These are phyloP conservation scores for Geum urbanum DNA, from an alignment of 306 rosid species.

Conservation along the genomic window DNA sequence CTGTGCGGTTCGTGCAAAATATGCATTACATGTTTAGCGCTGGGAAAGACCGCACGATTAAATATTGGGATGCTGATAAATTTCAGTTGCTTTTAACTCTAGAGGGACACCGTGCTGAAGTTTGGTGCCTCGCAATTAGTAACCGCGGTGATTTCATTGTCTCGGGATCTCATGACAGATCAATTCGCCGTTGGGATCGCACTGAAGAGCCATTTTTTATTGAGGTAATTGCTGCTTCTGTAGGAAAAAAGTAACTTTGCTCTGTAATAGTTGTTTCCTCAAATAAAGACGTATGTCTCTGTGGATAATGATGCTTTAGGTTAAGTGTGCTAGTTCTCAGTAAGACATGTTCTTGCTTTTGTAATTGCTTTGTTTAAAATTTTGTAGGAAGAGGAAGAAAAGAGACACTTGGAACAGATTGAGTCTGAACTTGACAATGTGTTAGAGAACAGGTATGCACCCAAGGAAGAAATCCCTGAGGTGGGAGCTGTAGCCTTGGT, in stretches of 20 bases:
- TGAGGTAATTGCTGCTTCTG: constrained; percentile 54
- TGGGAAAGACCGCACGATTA: constrained; percentile 78
- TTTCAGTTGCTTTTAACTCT: constrained; percentile 86
- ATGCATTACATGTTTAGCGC: constrained; percentile 87
- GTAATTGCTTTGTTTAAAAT: constrained; percentile 21
- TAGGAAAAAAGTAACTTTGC: neutral
- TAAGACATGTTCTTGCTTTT: neutral
- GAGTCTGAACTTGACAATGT: constrained; percentile 74
- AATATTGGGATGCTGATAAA: constrained; percentile 98
- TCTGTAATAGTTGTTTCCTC: constrained; percentile 8
- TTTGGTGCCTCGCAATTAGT: constrained; percentile 88
- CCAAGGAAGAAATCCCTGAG: constrained; percentile 84
- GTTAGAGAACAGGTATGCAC: constrained; percentile 52
- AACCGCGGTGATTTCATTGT: constrained; percentile 85
- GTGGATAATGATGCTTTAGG: neutral
- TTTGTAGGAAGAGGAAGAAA: constrained; percentile 96
- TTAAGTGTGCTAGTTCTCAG: neutral
- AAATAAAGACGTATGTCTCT: neutral
- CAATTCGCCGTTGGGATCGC: constrained; percentile 98
- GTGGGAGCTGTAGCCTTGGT: constrained; percentile 91
- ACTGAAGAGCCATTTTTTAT: constrained; percentile 94
- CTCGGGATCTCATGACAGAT: constrained; percentile 91
- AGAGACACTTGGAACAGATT: constrained; percentile 65
- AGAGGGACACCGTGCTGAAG: constrained; percentile 93
- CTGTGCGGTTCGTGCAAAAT: constrained; percentile 72